These are phyloP conservation scores for Yamadazyma diospyri DNA, from an alignment of 1,139 yeast species.

Conservation along the genomic window DNA sequence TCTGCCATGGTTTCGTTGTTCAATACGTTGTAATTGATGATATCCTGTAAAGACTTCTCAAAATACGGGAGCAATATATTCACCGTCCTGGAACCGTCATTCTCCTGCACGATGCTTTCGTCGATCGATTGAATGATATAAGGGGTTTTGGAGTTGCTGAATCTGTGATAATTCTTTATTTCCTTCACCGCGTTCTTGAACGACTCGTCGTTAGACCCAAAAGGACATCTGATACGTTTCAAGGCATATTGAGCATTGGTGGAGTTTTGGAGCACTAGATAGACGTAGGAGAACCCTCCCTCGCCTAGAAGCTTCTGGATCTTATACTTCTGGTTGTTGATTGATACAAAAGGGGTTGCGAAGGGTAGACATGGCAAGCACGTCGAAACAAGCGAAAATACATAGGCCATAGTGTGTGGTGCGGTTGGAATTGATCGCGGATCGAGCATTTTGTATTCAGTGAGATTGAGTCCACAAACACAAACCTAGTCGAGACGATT, in stretches of 20 bases:
- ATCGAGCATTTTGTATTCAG: no score
- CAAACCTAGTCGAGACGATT: no score
- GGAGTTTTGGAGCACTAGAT: slow-evolving; percentile 56
- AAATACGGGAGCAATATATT: slow-evolving; percentile 79
- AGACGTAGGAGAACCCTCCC: slow-evolving; percentile 90
- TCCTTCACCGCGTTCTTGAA: slow-evolving; percentile 67
- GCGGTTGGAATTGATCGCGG: no score
- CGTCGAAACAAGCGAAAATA: slow-evolving; percentile 21
- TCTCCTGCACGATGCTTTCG: slow-evolving; percentile 65
- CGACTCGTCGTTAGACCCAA: slow-evolving; percentile 68
- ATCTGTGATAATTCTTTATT: slow-evolving; percentile 69
- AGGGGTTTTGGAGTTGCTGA: slow-evolving; percentile 51
- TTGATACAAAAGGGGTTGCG: slow-evolving; percentile 44
- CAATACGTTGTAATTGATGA: slow-evolving; percentile 61
- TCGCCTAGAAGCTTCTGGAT: slow-evolving; percentile 79
- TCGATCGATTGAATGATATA: slow-evolving; percentile 69
- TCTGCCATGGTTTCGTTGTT: slow-evolving; percentile 54
- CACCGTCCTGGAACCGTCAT: slow-evolving; percentile 76
- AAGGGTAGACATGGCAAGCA: slow-evolving; percentile 46
- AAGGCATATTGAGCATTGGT: slow-evolving; percentile 61
- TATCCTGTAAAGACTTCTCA: slow-evolving; percentile 70
- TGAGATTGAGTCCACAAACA: no score
- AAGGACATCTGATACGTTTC: slow-evolving; percentile 84
- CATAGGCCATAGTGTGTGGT: no score
- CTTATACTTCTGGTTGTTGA: slow-evolving; percentile 48